Evolutionary conservation across 2,329 filamentous ascomycete genomes (phyloP), one percentile per base, ranked within the genome.

Genomic region (Aspergillus cejpii): DNA sequence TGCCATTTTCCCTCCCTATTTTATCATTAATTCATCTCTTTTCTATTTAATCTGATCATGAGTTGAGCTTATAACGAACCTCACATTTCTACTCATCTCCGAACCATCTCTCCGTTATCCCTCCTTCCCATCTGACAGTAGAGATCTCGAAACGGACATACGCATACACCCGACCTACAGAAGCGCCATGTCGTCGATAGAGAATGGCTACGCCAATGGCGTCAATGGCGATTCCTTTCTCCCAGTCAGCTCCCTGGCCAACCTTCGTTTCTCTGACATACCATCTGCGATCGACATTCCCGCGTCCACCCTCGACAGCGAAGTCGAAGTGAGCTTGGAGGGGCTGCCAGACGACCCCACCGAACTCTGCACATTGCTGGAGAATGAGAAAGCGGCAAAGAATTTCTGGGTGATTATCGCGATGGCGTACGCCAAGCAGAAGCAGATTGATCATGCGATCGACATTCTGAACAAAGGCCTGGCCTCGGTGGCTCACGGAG

Each of bases 391-490:
- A 60, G 90, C 89, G 12, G 85, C 87, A 28, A 89, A 91, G 59
- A 87, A 84, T 41, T 94, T 94, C 57, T 98, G 94, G 94, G 91
- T 98, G 76, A 91, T 88, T n/a, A 92, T 97, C 54, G 87, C 94
- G 33, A 77, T 97, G 47, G 91, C 91, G 38, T 98, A 98, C 63
- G 91, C 92, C 31, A 98, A 97, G 72, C 88, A 95, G 71, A 83
- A 84, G 62, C 94, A 94, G 71, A 80, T 92, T 50, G 90, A 96
- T 62, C 86, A 92, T 70, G 81, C 81, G 41, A 78, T 85, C 49
- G 80, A 84, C 50, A 81, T 85, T 43, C 67, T 85, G 55, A 80
- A 83, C 39, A 85, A 87, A 59, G 88, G 87, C 39, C 75, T 87
- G 56, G 77, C 78, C 49, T 87, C 85, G 56, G 81, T 88, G 58